Evolutionary conservation across 1,139 yeast species (phyloP), one percentile per base, ranked within the genome.

Genomic region (Hyphopichia wangnamkhiaoensis): DNA sequence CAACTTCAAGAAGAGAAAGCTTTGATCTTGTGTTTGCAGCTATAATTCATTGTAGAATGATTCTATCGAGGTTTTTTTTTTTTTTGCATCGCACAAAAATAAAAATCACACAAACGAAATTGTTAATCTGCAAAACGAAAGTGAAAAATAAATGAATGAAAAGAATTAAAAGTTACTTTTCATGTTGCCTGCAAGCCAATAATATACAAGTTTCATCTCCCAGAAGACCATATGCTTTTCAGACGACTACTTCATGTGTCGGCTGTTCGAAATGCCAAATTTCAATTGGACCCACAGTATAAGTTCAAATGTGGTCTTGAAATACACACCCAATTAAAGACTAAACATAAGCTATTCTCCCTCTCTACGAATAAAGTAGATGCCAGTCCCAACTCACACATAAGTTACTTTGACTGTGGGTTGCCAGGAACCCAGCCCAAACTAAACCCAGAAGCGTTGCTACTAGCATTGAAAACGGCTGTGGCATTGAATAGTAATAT

Each of bases 371-470:
- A 77, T 34, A 65, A 71, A 39, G 71, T 79, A 44, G 68, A 73
- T 31, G 74, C 77, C 0, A 48, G 54, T 1, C 95, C 96, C 3
- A 93, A 93, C 60, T 54, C 84, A 3, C 74, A 76, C 34, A 80
- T 87, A 1, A 84, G 95, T 24, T 87, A 68, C 54, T 93, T 84
- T 54, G 99, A 93, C 60, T 75, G 84, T 15, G 89, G 94, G 1
- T 60, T 94, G 20, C 98, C 98, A 0, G 99, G 99, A 1, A 82
- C 98, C 0, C 95, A 87, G 58, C 99, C 99, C 0, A 68, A 50
- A 33, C 62, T 94, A 40, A 93, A 91, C 57, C 79, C 81, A 15
- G 87, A 89, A 51, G 94, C 94, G 1, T 61, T 93, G 7, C 54
- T 78, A 1, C 71, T 79, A 34, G 95, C 96, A 0, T 56, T 89